Conservation (phyloP, 805 yeast species). For the Teunomyces panamensis region DNA sequence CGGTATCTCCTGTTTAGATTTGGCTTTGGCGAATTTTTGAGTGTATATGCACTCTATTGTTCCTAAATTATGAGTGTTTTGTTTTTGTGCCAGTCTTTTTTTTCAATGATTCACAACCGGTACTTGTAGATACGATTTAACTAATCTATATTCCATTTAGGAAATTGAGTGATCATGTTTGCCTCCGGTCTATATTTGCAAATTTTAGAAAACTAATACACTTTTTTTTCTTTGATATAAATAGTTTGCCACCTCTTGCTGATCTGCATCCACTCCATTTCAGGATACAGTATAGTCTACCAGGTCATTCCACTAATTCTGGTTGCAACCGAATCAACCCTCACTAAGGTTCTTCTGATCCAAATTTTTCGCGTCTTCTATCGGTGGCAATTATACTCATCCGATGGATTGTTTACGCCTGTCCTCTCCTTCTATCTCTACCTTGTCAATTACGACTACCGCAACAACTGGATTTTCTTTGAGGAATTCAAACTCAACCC, state of each 20-base stretch:
- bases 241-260: not conserved
- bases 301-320: not conserved
- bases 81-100: not conserved
- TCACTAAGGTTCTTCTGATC: constrained; percentile 1
- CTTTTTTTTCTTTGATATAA: not conserved
- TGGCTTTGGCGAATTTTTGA: not conserved
- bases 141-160: constrained; percentile 3
- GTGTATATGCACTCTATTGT: not conserved
- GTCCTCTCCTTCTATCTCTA: not conserved
- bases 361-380: not conserved
- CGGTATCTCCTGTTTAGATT: not conserved
- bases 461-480: not conserved
- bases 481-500: not conserved
- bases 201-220: not conserved
- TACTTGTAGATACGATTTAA: not conserved
- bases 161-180: not conserved
- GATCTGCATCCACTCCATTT: not conserved
- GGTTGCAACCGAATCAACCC: not conserved
- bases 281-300: not conserved
- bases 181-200: not conserved
- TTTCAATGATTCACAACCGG: not conserved
- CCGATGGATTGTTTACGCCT: not conserved
- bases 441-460: not conserved
- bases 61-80: not conserved
- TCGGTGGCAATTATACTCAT: not conserved